Base-by-base conservation (phyloP, 768 basidiomycete genomes). In the Filobasidium wieringae region DNA sequence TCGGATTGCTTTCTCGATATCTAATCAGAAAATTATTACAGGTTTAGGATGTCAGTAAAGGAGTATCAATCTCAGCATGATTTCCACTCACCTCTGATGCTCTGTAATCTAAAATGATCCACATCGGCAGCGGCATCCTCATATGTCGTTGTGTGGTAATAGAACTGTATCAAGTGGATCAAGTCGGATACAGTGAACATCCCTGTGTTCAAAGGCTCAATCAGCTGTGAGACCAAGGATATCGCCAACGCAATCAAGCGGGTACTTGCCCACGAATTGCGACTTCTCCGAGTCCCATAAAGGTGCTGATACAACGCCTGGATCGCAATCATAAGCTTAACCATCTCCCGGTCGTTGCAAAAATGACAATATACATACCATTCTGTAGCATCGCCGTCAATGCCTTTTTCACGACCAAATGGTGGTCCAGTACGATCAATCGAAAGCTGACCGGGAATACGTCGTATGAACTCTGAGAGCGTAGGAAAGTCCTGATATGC, bases 151-250 rank as follows among this genome's bases (percentile, higher is more conserved):
- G 85, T 88, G 47, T 84, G 83, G 74, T 96, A 95, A 74, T 96
- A 99, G 77, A 92, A 95, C 68, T 99, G 95, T 64, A 99, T 97
- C 63, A 99, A 83, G 72, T 99, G 95, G 58, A 99, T 96, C 72
- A 99, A 91, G 74, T 99, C 95, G 57, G 90, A 81, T n/a, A 97
- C 89, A 8, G 95, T 99, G 69, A 99, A 86, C 93, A 99, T 97
- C 60, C 95, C 95, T 74, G 59, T 29, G 27, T 52, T 34, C 15
- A 12, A 27, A 53, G 7, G 22, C 26, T 40, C 49, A 26, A 39
- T 31, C 19, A 33, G 52, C 11, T n/a, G 15, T 50, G 3, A 36
- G 36, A 31, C 5, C 32, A 24, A 5, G 7, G 15, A 24, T n/a
- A 24, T 22, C 9, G 29, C 9, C 5, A 1, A 24, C 11, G n/a